Base-by-base conservation (phyloP, 1,139 yeast species). In the Protomyces inundatus region DNA sequence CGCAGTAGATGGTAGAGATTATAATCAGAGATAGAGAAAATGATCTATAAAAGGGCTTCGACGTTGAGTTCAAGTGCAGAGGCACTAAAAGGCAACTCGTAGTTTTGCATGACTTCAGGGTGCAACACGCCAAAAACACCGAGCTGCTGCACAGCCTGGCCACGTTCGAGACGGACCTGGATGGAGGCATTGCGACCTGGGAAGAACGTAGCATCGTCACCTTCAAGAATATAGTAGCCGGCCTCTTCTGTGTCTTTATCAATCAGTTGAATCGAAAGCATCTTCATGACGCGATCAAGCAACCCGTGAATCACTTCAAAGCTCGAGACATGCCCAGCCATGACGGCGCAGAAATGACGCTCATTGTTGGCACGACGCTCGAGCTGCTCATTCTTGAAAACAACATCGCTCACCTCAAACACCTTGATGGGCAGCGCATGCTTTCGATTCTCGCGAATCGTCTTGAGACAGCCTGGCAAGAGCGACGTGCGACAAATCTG, bases 111-210 rank as follows among this genome's bases (percentile, higher is more conserved):
- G 65, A 95, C 98, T 73, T 88, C 90, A 45, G 99, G 99, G 76
- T 95, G 99, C 73, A 95, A 81, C 65, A 90, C 97, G 74, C 99
- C 99, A 70, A 95, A 80, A 58, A 84, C 79, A 69, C 99, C 99
- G 72, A 95, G 82, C 30, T 69, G 71, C 50, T 67, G 62, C 33
- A 76, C 72, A 67, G 68, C 70, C 36, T 56, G 54, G 62, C 79
- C 83, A 69, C 80, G 77, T 66, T 78, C 81, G 66, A 81, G 77
- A 78, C 96, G 84, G 79, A 85, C 88, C 76, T 81, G 83, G 67
- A 95, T 82, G 72, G 83, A 85, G 59, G 98, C 98, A 67, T 97
- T 98, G 80, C 98, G 87, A 57, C 98, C 98, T 54, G 97, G 96
- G 87, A 95, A 93, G 78, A 82, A 95, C 66, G 95, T 88, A 60